Evolutionary conservation across 257 asterid genomes (phyloP).

Genomic region (Solanum etuberosum): DNA sequence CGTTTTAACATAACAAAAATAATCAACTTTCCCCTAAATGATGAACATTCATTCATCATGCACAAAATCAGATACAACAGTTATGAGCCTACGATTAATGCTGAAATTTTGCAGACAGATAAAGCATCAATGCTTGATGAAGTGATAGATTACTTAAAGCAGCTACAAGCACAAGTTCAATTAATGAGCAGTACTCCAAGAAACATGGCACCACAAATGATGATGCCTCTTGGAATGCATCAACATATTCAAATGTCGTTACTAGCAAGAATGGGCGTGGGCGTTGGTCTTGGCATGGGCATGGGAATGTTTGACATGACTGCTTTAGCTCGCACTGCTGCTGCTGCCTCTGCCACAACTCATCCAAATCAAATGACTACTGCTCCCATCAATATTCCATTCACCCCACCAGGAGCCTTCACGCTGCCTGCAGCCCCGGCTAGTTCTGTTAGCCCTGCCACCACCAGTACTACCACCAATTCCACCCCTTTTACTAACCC

Average conservation of each 20-base stretch:
- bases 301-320: slow-evolving; percentile 36
- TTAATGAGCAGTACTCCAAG: slow-evolving; percentile 38
- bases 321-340: slow-evolving; percentile 16
- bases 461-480: background rate
- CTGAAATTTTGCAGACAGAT: slow-evolving; percentile 33
- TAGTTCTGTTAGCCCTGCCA: background rate
- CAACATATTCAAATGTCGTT: slow-evolving; percentile 60
- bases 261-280: slow-evolving; percentile 50
- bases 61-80: background rate
- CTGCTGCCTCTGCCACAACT: slow-evolving; percentile 11
- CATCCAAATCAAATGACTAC: slow-evolving; percentile 8
- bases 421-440: slow-evolving; percentile 7
- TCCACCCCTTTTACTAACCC: slow-evolving; percentile 24
- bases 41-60: background rate
- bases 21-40: background rate
- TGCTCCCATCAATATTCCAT: slow-evolving; percentile 9
- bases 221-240: slow-evolving; percentile 48
- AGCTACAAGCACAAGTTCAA: slow-evolving; percentile 54
- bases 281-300: slow-evolving; percentile 19
- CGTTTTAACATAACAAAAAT: background rate
- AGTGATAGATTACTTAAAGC: slow-evolving; percentile 55
- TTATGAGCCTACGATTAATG: background rate
- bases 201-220: slow-evolving; percentile 33
- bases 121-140: slow-evolving; percentile 80
- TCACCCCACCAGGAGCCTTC: slow-evolving; percentile 26